phyloP scores from a whole-genome alignment of 139 green algal species.

The Coccomyxa sp. region DNA sequence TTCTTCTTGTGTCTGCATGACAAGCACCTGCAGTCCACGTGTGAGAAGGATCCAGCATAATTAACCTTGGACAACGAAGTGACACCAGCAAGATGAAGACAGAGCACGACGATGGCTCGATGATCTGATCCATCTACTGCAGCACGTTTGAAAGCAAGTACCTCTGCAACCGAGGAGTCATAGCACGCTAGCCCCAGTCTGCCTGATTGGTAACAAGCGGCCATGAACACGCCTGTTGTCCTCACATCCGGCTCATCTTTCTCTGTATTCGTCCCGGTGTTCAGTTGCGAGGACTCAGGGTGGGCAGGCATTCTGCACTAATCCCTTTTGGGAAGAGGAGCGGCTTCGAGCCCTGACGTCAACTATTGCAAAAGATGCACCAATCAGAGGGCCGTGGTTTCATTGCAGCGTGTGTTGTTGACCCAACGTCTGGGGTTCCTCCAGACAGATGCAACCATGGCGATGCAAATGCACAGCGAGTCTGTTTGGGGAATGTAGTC shows the following conservation, averaged over 20 bases:
- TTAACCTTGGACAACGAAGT: not conserved
- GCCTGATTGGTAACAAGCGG: not conserved
- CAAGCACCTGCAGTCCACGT: constrained; percentile 15
- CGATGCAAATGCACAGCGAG: no score
- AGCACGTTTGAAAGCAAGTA: not conserved
- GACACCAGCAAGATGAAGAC: not conserved
- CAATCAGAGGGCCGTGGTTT: no score
- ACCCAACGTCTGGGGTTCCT: no score
- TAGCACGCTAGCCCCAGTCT: not conserved
- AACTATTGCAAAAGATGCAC: no score
- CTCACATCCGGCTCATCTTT: not conserved
- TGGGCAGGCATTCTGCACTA: no score
- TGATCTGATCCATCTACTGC: not conserved
- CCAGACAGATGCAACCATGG: no score
- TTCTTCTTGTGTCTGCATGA: constrained; percentile 30
- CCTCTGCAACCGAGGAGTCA: not conserved
- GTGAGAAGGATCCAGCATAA: not conserved
- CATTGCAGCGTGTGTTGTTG: no score
- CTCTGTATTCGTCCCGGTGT: no score
- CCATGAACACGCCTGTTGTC: not conserved
- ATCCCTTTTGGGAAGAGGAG: no score
- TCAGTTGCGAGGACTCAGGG: no score
- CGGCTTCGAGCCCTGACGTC: no score
- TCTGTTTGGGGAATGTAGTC: no score
- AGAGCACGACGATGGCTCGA: not conserved